phyloP scores from a whole-genome alignment of 2,329 filamentous ascomycete genomes.

The Diaporthe sp. region DNA sequence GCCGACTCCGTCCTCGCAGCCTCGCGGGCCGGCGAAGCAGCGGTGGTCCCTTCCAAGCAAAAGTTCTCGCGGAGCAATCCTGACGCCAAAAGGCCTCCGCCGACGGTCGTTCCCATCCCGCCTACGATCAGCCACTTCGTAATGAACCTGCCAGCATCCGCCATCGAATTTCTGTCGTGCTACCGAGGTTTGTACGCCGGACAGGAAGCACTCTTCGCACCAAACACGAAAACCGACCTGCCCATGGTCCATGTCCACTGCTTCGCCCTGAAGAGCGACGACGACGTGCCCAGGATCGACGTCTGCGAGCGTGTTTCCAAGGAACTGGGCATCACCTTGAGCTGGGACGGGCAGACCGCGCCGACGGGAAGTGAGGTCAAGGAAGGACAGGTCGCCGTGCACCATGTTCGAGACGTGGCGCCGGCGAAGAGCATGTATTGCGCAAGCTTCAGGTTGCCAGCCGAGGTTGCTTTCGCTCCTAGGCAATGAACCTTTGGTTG shows the following conservation, averaged over 20 bases:
- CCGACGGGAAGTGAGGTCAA: slow-evolving; percentile 44
- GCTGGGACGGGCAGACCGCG: slow-evolving; percentile 40
- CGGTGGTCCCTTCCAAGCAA: slow-evolving; percentile 62
- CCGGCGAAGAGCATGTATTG: slow-evolving; percentile 98
- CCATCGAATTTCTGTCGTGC: slow-evolving; percentile 81
- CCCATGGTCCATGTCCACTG: slow-evolving; percentile 95
- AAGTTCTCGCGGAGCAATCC: slow-evolving; percentile 49
- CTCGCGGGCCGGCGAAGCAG: slow-evolving; percentile 64
- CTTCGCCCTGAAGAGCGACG: slow-evolving; percentile 86
- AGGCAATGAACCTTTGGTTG: slow-evolving; percentile 42
- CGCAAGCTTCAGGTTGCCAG: slow-evolving; percentile 88
- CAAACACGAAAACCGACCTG: slow-evolving; percentile 70
- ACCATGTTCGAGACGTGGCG: slow-evolving; percentile 87
- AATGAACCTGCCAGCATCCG: slow-evolving; percentile 95
- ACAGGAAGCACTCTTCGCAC: slow-evolving; percentile 74
- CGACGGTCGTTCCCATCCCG: slow-evolving; percentile 69
- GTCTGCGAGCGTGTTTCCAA: slow-evolving; percentile 76
- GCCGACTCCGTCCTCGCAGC: slow-evolving; percentile 70
- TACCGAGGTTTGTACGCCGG: slow-evolving; percentile 87
- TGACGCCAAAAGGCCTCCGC: slow-evolving; percentile 44
- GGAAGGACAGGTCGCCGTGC: slow-evolving; percentile 67
- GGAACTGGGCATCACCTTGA: slow-evolving; percentile 71
- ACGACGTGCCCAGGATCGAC: slow-evolving; percentile 73
- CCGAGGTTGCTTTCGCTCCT: slow-evolving; percentile 81
- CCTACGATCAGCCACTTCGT: slow-evolving; percentile 91